Conservation (phyloP, 495 filamentous ascomycete genomes). For the Penicillium odoratum region DNA sequence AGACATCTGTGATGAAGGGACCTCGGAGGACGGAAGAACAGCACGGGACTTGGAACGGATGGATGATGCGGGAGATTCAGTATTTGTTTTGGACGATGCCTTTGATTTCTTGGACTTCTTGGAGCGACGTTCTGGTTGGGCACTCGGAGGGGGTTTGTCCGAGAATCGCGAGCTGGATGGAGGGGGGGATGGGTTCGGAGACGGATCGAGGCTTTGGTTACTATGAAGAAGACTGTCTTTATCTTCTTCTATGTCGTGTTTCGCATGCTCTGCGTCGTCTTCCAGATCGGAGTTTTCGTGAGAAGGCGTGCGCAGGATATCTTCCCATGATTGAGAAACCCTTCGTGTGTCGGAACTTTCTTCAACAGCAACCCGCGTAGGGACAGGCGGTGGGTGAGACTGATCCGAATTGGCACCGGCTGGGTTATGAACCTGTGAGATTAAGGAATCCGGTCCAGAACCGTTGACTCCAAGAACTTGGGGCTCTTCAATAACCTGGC, state of each 20-base stretch:
- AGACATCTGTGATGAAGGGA: constrained; percentile 25
- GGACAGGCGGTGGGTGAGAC: constrained; percentile 2
- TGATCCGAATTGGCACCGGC: not conserved
- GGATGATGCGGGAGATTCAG: constrained; percentile 16
- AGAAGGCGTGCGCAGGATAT: constrained; percentile 11
- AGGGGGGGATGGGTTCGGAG: constrained; percentile 5
- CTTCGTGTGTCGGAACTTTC: constrained; percentile 4
- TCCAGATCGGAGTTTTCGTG: constrained; percentile 15
- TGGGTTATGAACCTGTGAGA: constrained; percentile 11
- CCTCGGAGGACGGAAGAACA: constrained; percentile 11
- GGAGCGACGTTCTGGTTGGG: constrained; percentile 8
- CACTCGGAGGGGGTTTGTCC: constrained; percentile 16
- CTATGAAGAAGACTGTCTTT: constrained; percentile 18
- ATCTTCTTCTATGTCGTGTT: constrained; percentile 7
- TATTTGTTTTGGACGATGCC: constrained; percentile 7
- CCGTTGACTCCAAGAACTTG: constrained; percentile 7
- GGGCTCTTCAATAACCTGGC: constrained; percentile 22
- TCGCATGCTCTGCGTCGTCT: constrained; percentile 12
- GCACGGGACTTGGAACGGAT: constrained; percentile 12
- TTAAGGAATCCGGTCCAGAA: constrained; percentile 18
- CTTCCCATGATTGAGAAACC: constrained; percentile 5
- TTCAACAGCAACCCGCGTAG: constrained; percentile 2
- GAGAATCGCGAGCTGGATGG: constrained; percentile 16
- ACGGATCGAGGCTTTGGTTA: constrained; percentile 10
- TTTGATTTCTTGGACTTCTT: constrained; percentile 4